Conservation (phyloP, 2,329 filamentous ascomycete genomes). For the Aspergillus fijiensis region DNA sequence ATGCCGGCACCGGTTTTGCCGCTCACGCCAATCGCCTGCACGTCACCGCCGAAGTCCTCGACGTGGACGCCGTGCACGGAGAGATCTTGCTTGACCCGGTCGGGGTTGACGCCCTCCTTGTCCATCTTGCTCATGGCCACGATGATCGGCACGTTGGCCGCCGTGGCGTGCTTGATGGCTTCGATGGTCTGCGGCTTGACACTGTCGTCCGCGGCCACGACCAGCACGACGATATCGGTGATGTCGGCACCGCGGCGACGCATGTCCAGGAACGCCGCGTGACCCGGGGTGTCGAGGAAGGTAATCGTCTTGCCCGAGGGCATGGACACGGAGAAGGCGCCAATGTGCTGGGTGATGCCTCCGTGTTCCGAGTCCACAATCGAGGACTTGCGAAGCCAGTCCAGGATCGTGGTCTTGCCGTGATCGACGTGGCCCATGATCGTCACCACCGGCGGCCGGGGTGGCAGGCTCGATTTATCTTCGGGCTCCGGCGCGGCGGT, state of each 20-base stretch:
- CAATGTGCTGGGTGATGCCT: slow-evolving; percentile 97
- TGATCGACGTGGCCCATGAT: slow-evolving; percentile 99
- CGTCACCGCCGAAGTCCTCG: slow-evolving; percentile 92
- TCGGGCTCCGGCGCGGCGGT: slow-evolving; percentile 66
- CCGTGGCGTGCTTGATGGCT: slow-evolving; percentile 87
- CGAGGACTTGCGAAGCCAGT: slow-evolving; percentile 89
- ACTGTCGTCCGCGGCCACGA: slow-evolving; percentile 94
- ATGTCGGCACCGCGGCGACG: slow-evolving; percentile 91
- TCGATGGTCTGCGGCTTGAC: slow-evolving; percentile 97
- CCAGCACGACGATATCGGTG: slow-evolving; percentile 93
- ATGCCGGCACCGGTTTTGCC: slow-evolving; percentile 94
- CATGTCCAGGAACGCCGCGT: slow-evolving; percentile 95
- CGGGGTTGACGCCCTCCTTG: slow-evolving; percentile 75
- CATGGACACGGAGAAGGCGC: slow-evolving; percentile 90
- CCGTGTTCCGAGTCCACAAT: slow-evolving; percentile 89
- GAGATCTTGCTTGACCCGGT: slow-evolving; percentile 85
- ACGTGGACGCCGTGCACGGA: slow-evolving; percentile 81
- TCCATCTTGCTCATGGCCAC: slow-evolving; percentile 98
- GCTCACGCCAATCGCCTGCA: slow-evolving; percentile 86
- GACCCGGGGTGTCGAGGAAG: slow-evolving; percentile 93
- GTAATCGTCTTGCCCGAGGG: slow-evolving; percentile 86
- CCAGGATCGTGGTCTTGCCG: slow-evolving; percentile 93
- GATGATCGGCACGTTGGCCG: slow-evolving; percentile 88
- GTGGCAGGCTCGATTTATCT: slow-evolving; percentile 67
- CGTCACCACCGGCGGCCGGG: slow-evolving; percentile 87